These are phyloP conservation scores for Lachancea fermentati DNA, from an alignment of 805 yeast genomes.

Conservation along the genomic window DNA sequence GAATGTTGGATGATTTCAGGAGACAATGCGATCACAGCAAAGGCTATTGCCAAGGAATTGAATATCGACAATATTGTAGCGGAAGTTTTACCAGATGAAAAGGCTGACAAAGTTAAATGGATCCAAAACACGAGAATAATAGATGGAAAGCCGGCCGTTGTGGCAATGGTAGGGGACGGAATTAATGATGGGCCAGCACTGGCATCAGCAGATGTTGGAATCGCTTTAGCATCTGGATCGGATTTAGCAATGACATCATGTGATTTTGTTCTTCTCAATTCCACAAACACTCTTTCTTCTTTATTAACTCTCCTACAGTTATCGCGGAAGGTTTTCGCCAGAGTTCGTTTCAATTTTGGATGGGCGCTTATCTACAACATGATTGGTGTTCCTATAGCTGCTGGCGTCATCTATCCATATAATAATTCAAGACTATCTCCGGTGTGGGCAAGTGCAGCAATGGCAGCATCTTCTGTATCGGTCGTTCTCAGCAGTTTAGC, in stretches of 20 bases:
- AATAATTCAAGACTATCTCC: constrained; percentile 50
- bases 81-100: constrained; percentile 69
- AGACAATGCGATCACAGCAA: constrained; percentile 62
- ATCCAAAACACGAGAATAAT: constrained; percentile 41
- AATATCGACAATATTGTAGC: constrained; percentile 61
- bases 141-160: constrained; percentile 26
- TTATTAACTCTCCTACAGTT: constrained; percentile 51
- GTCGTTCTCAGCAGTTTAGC: constrained; percentile 54
- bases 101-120: constrained; percentile 53
- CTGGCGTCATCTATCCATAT: constrained; percentile 59
- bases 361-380: constrained; percentile 56
- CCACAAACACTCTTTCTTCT: constrained; percentile 44
- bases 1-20: constrained; percentile 76
- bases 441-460: constrained; percentile 63
- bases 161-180: constrained; percentile 83
- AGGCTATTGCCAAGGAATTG: constrained; percentile 56
- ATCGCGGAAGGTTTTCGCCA: constrained; percentile 42
- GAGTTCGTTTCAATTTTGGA: constrained; percentile 52
- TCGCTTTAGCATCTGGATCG: constrained; percentile 71
- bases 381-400: constrained; percentile 58
- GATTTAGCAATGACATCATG: constrained; percentile 72
- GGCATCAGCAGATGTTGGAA: constrained; percentile 69
- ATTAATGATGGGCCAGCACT: constrained; percentile 80
- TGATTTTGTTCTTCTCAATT: constrained; percentile 61
- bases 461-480: constrained; percentile 55